Base-by-base conservation (phyloP, 2,329 filamentous ascomycete species). In the Karstenula rhodostoma region DNA sequence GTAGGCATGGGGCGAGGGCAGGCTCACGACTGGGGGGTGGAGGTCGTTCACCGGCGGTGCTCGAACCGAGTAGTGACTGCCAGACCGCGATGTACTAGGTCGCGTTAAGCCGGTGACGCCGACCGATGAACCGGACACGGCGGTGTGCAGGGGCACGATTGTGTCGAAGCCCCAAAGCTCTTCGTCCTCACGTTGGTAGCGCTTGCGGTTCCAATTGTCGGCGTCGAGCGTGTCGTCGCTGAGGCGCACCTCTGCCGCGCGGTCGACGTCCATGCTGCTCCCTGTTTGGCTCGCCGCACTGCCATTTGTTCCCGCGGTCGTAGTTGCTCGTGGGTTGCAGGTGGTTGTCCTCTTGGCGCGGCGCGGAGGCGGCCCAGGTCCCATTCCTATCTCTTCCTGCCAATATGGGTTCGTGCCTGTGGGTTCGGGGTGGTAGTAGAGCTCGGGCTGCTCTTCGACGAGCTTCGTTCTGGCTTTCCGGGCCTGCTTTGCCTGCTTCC, bases 331-430 rank as follows among this genome's bases (percentile, higher is more conserved):
- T 65, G 89, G 84, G 52, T 72, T 74, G 55, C 67, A 61, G 80
- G 81, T 72, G 82, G 87, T 79, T 84, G 87, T 78, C 78, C 86
- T 73, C 60, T 85, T 79, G 76, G 89, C 66, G 59, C 71, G 59
- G 85, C 82, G 79, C 70, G 89, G 89, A 33, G 89, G 89, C 37
- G 91, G 85, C 3, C 87, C 88, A 2, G 94, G 94, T 0, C 94
- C 94, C 79, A 94, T 85, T 63, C 83, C 84, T 66, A 97, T 96
- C 78, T 97, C 94, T 73, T 95, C 91, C 33, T 86, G 83, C 94
- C 94, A 97, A 79, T 92, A 92, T 13, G 90, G 89, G 71, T 97
- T 97, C 29, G 93, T 96, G 71, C 89, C 90, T 70, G 93, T 95
- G 0, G 93, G 91, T 47, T 88, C 87, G 1, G 90, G 93, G 71